Base-by-base conservation (phyloP, 2,329 filamentous ascomycete genomes). In the Arthrinium phaeospermum region DNA sequence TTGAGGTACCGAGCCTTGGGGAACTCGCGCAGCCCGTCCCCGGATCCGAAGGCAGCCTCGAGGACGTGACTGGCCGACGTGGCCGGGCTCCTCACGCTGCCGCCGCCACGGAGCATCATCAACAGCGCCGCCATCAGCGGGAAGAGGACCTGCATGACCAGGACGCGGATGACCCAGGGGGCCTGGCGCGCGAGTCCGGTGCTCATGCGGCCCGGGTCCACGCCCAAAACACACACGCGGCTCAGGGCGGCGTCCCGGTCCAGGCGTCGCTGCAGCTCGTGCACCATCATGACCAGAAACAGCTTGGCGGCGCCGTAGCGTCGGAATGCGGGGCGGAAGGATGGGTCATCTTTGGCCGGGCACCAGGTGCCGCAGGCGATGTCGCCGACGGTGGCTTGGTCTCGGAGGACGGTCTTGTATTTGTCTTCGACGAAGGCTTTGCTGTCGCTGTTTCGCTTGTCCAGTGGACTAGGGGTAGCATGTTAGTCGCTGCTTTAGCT, bases 1-100 rank as follows among this genome's bases (percentile, higher is more conserved):
- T 71, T 34, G 4, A 72, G 45, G 30, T 70, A 72, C 19, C 16
- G 19, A 3, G 24, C 68, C 45, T 68, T 70, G 19, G 34, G 57
- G 3, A 12, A 5, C 22, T 47, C 30, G 16, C 30, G 30, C 16
- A 46, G 45, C 45, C 13, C 14, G 45, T 13, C 14, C 2, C 27
- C 27, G 27, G 27, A 30, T 4, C 27, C 27, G 2, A 30, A 2
- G 2, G 27, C 27, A 4, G 27, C 27, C 27, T 30, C 27, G 27
- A 30, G 27, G 27, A 30, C 27, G 27, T 30, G 27, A 30, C 2
- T 4, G 4, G 27, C 27, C 27, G 27, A 30, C 27, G 27, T 30
- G 2, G 27, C 27, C 27, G 27, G 27, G 27, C 27, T 30, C 27
- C 27, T 2, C 27, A 30, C 27, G 4, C 4, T 30, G 27, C 27